Evolutionary conservation across 331 rosid genomes (phyloP).

Genomic region (Stylosanthes scabra): DNA sequence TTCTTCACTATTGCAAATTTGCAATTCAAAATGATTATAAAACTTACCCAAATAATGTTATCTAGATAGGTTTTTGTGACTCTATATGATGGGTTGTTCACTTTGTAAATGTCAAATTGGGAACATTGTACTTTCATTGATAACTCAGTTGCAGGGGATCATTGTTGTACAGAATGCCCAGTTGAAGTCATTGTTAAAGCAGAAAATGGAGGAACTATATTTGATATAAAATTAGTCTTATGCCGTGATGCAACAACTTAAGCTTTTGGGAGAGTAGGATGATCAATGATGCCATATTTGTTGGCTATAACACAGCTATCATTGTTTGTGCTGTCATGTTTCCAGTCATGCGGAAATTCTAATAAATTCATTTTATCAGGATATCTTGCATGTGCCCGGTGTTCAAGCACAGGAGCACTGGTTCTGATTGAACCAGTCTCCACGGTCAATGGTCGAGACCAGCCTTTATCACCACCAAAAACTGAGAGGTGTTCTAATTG

Average conservation of each 20-base stretch:
- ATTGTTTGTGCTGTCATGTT: background rate
- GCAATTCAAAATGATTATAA: constrained; percentile 16
- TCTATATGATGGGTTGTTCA: background rate
- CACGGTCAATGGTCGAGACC: constrained; percentile 53
- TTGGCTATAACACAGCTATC: constrained; percentile 26
- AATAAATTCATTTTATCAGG: constrained; percentile 47
- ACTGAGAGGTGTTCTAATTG: constrained; percentile 92
- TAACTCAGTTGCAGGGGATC: constrained; percentile 1
- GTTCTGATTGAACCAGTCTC: constrained; percentile 79
- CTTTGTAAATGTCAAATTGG: constrained; percentile 3
- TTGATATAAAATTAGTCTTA: too few species aligned
- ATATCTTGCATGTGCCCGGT: constrained; percentile 97
- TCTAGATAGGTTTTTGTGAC: constrained; percentile 3
- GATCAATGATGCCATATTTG: too few species aligned
- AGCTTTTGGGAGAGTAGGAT: too few species aligned
- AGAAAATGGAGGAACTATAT: background rate
- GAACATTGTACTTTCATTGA: constrained; percentile 9
- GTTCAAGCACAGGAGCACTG: constrained; percentile 86
- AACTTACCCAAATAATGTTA: constrained; percentile 9
- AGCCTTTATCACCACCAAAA: constrained; percentile 74
- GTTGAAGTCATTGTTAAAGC: constrained; percentile 3
- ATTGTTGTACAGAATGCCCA: constrained; percentile 13
- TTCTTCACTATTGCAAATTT: background rate
- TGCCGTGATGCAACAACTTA: too few species aligned
- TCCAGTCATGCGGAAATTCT: too few species aligned